A percentile compares a stretch with the other conserved stretches of the same genome.
phyloP scores from a whole-genome alignment of 176 grass and related monocot genomes.

The Calamus simplicifolius region DNA sequence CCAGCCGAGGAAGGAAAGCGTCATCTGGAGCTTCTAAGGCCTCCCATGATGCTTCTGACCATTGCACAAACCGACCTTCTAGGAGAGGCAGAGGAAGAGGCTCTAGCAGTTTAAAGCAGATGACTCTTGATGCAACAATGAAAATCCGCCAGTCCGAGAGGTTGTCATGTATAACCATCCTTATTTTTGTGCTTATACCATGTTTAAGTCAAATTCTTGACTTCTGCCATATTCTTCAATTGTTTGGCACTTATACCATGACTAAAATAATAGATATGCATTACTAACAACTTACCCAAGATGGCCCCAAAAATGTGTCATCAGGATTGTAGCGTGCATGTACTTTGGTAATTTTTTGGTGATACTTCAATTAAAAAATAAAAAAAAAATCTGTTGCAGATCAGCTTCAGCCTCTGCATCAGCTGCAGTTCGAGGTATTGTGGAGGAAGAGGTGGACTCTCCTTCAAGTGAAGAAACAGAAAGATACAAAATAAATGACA shows the following conservation, averaged over 20 bases:
- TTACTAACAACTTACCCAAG: no score
- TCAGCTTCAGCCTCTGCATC: constrained; percentile 19
- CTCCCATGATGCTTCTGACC: constrained; percentile 39
- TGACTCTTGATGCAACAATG: constrained; percentile 34
- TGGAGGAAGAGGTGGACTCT: constrained; percentile 35
- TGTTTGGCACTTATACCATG: background rate
- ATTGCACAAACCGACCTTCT: constrained; percentile 29
- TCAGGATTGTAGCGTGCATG: background rate
- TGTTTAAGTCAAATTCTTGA: background rate
- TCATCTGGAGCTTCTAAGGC: constrained; percentile 38
- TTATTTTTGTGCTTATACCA: background rate
- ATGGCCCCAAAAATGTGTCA: no score
- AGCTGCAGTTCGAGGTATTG: constrained; percentile 20
- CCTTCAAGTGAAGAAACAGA: constrained; percentile 59
- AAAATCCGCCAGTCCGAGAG: constrained; percentile 38
- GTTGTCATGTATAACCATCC: constrained; percentile 12
- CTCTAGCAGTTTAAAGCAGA: constrained; percentile 51
- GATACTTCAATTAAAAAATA: background rate
- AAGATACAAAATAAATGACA: constrained; percentile 34
- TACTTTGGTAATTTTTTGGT: background rate
- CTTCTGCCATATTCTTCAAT: background rate
- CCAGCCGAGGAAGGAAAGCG: constrained; percentile 29
- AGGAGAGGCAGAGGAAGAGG: constrained; percentile 53
- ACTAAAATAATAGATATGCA: no score
- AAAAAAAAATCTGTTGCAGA: constrained; percentile 19